These are phyloP conservation scores for Lonicera japonica DNA, from an alignment of 129 eudicot genomes.

Conservation along the genomic window DNA sequence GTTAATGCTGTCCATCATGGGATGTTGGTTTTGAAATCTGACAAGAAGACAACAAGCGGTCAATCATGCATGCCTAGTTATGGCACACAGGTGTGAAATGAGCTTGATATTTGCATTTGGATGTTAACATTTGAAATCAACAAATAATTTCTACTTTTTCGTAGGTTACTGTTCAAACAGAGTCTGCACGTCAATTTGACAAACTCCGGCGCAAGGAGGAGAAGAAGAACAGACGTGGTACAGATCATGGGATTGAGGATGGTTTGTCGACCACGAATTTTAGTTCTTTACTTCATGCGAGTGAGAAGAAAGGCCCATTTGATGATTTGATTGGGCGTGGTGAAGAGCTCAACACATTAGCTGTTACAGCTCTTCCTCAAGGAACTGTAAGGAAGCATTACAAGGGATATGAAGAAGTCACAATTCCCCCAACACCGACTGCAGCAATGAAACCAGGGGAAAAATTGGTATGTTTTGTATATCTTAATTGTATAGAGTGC, in stretches of 20 bases:
- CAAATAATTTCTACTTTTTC: neutral
- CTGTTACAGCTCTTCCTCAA: constrained; percentile 84
- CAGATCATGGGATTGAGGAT: constrained; percentile 65
- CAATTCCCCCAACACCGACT: constrained; percentile 79
- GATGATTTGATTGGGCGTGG: constrained; percentile 90
- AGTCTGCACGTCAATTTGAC: constrained; percentile 75
- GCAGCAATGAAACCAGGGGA: constrained; percentile 95
- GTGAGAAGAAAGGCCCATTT: constrained; percentile 72
- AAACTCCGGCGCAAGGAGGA: constrained; percentile 98
- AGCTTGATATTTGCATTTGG: neutral
- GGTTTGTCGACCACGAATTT: constrained; percentile 57
- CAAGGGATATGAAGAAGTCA: constrained; percentile 98
- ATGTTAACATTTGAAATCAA: neutral
- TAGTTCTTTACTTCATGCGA: constrained; percentile 84
- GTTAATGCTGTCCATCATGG: constrained; percentile 83
- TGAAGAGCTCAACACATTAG: constrained; percentile 47
- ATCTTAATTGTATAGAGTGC: too few relatives aligned
- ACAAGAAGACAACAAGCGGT: constrained; percentile 46
- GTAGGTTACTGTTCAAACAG: constrained; percentile 96
- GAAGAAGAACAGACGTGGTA: constrained; percentile 73
- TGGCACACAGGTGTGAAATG: constrained; percentile 74
- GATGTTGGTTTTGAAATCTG: constrained; percentile 68
- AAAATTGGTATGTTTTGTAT: constrained; percentile 56
- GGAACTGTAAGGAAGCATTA: constrained; percentile 86
- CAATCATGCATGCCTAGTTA: constrained; percentile 88